Base-by-base conservation (phyloP, 768 basidiomycete species). In the Collybiopsis luxurians region DNA sequence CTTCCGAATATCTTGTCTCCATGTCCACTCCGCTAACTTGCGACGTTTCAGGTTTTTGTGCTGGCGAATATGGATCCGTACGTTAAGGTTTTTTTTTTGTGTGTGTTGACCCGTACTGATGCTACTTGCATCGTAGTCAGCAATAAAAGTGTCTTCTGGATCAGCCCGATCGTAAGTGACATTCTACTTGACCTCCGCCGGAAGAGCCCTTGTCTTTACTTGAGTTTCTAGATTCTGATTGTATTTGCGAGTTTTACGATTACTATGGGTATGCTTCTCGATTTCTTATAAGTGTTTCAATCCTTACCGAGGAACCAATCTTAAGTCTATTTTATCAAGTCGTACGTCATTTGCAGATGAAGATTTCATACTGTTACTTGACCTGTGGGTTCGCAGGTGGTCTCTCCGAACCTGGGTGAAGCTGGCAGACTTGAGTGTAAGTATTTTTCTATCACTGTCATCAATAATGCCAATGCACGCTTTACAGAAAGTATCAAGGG, bases 61-160 rank as follows among this genome's bases (percentile, higher is more conserved):
- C 36, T 55, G 45, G 44, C 27, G 54, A 7, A 44, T 55, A 4
- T 55, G 54, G 54, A 55, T 55, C 6, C 47, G 54, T 55, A 38
- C 5, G 31, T 24, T 5, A 7, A 21, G 11, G 28, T 13, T 13
- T 13, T 4, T 26, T 12, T 9, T 23, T 9, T 31, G 11, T 26
- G 7, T 42, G 2, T 51, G 23, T 12, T 19, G n/a, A 7, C 1
- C 4, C 15, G 19, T n/a, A 55, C 45, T n/a, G 40, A 45, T 13
- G 10, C 21, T 45, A 9, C 12, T 24, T 3, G 11, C 4, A 39
- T 11, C 27, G n/a, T n/a, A 55, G 54, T 55, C 44, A 55, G 54
- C 24, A 47, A 55, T 17, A 45, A 44, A 12, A 55, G 36, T 27
- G 13, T 26, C 15, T 36, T 36, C 28, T 38, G 40, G 43, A 55